Percentiles rank a stretch among this genome's conserved stretches.
Conservation (phyloP, 768 basidiomycete genomes). For the Pleurotus citrinopileatus region DNA sequence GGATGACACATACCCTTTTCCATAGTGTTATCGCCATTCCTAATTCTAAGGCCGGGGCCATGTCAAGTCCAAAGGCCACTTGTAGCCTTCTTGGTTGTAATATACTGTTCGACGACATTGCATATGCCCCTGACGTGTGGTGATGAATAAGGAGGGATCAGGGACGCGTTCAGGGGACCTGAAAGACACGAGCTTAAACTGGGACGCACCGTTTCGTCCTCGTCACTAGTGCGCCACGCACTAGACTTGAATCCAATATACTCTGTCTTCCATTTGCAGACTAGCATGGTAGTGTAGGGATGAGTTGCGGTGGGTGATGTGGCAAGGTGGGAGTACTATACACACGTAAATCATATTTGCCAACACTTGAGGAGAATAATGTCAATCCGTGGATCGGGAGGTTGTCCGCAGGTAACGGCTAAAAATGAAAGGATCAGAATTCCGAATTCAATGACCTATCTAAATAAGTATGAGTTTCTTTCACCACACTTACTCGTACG, state of each 20-base stretch:
- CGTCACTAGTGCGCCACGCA: background rate
- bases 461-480: too few species aligned
- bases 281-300: background rate
- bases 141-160: too few species aligned
- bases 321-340: background rate
- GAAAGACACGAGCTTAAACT: too few species aligned
- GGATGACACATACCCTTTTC: too few species aligned
- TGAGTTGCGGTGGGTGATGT: background rate
- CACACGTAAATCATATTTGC: background rate
- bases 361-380: background rate
- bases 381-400: background rate
- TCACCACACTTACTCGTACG: background rate
- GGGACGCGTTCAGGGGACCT: too few species aligned
- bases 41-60: too few species aligned
- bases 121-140: too few species aligned
- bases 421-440: background rate
- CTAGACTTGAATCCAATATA: background rate
- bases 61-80: too few species aligned
- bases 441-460: too few species aligned
- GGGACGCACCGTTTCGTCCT: background rate
- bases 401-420: background rate
- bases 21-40: too few species aligned
- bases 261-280: background rate
- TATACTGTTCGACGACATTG: too few species aligned
- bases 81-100: too few species aligned